phyloP scores from a whole-genome alignment of 1,284 basidiomycete genomes.

The Pseudozyma flocculosa region DNA sequence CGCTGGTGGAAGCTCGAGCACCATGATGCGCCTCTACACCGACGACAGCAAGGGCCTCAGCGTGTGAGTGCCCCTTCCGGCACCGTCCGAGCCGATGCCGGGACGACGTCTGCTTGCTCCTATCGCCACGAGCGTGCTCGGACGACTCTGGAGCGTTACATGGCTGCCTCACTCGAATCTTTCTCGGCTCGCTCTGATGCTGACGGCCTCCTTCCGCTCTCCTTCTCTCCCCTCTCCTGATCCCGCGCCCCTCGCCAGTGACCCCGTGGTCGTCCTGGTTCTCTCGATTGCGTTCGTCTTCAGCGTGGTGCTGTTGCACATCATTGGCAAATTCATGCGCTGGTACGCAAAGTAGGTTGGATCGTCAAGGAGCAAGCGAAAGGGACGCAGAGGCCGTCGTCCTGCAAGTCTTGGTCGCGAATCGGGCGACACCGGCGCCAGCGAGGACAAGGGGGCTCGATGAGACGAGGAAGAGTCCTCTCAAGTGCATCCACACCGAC shows the following conservation, averaged over 20 bases:
- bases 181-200: too few relatives aligned
- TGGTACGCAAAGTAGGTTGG: slow-evolving; percentile 73
- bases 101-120: too few relatives aligned
- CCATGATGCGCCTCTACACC: slow-evolving; percentile 98
- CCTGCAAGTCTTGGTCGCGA: not conserved
- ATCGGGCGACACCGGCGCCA: too few relatives aligned
- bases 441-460: too few relatives aligned
- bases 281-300: slow-evolving; percentile 96
- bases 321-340: slow-evolving; percentile 90
- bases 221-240: not conserved
- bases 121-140: too few relatives aligned
- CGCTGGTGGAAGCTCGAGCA: slow-evolving; percentile 91
- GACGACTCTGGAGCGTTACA: too few relatives aligned
- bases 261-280: slow-evolving; percentile 96
- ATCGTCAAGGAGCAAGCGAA: too few relatives aligned
- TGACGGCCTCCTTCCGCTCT: not conserved
- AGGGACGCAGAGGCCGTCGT: too few relatives aligned
- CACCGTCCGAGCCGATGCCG: not conserved
- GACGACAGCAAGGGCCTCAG: slow-evolving; percentile 88
- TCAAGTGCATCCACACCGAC: too few relatives aligned
- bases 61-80: slow-evolving; percentile 70
- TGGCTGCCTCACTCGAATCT: too few relatives aligned
- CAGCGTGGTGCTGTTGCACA: slow-evolving; percentile 98
- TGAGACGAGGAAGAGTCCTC: too few relatives aligned
- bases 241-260: slow-evolving; percentile 63